Evolutionary conservation across 2,329 filamentous ascomycete genomes (phyloP), one percentile per base, ranked within the genome.

Genomic region (Verticillium dahliae): DNA sequence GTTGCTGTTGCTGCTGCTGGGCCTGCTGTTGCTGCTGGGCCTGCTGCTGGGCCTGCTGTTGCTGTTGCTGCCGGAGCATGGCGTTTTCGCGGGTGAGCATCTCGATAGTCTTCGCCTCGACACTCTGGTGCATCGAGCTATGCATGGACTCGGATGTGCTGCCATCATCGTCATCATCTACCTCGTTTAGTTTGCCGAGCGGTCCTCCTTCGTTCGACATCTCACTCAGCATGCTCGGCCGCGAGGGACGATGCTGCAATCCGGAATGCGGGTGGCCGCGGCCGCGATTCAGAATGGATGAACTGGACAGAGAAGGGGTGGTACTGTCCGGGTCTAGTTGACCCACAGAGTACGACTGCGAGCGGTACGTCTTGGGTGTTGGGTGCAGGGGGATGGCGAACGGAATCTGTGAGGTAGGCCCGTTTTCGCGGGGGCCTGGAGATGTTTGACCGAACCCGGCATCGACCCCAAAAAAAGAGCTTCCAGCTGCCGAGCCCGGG

Each of bases 301-400:
- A 77, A 3, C 81, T 73, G 61, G 74, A 77, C 72, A 81, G 75
- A 2, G 75, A 69, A 33, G 78, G 67, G 3, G 74, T 69, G 3
- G 75, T 69, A 1, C 76, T 76, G 62, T 94, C 90, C 1, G 88
- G 84, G 60, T 97, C 92, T 63, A 92, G 80, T 72, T 97, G 93
- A 4, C 93, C 93, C 57, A 96, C 94, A 0, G 94, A 98, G 74
- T 98, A 98, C 4, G 95, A 98, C 74, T 97, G 92, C 6, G 95
- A 99, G 54, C 95, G 88, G 69, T 96, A 95, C 1, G 91, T 92
- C 75, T 98, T 98, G 1, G 91, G 91, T 0, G 91, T 95, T 1
- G 94, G 92, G 65, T 96, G 91, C 22, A 96, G 81, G 4, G 92
- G 92, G 67, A 96, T 96, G 6, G 90, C 84, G 69, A 96, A 96